A percentile compares a stretch with the other conserved stretches of the same genome.
Evolutionary conservation across 257 asterid genomes (phyloP).

Genomic region (Cordia subcordata): DNA sequence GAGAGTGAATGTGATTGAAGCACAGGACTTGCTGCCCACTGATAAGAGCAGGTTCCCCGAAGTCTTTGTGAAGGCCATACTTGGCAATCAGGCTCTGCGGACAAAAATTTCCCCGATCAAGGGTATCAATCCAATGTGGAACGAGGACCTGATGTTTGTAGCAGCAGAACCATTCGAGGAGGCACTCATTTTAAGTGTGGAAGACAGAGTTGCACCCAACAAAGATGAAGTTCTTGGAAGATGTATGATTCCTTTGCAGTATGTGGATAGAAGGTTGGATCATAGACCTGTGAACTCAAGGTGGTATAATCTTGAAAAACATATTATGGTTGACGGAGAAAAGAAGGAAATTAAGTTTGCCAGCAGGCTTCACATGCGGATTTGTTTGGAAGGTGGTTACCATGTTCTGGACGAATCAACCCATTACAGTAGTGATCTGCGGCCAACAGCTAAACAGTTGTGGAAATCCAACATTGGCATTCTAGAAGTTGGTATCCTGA

Average conservation of each 20-base stretch:
- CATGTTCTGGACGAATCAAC: slow-evolving; percentile 76
- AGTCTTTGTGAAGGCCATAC: slow-evolving; percentile 56
- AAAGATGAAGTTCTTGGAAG: slow-evolving; percentile 67
- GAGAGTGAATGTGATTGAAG: slow-evolving; percentile 66
- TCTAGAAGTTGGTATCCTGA: slow-evolving; percentile 62
- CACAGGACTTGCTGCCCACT: slow-evolving; percentile 54
- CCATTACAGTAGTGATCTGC: slow-evolving; percentile 66
- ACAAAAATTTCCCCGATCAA: slow-evolving; percentile 56
- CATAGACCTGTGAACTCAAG: slow-evolving; percentile 42
- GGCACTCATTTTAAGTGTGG: slow-evolving; percentile 54
- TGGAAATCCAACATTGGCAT: slow-evolving; percentile 72
- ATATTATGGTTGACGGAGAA: slow-evolving; percentile 47
- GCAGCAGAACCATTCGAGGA: slow-evolving; percentile 79
- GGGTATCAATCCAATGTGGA: slow-evolving; percentile 64
- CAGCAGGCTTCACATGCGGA: slow-evolving; percentile 59
- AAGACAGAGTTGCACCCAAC: slow-evolving; percentile 61
- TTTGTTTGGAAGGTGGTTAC: slow-evolving; percentile 73
- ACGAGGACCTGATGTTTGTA: slow-evolving; percentile 79
- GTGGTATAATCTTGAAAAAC: slow-evolving; percentile 71
- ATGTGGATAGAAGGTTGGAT: slow-evolving; percentile 54
- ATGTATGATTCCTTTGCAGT: slow-evolving; percentile 48
- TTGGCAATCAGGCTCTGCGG: slow-evolving; percentile 57
- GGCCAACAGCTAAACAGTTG: slow-evolving; percentile 67
- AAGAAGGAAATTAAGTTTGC: slow-evolving; percentile 62
- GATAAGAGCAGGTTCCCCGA: slow-evolving; percentile 59